These are phyloP conservation scores for Leccinum uliginosum DNA, from an alignment of 768 basidiomycete genomes.

Conservation along the genomic window DNA sequence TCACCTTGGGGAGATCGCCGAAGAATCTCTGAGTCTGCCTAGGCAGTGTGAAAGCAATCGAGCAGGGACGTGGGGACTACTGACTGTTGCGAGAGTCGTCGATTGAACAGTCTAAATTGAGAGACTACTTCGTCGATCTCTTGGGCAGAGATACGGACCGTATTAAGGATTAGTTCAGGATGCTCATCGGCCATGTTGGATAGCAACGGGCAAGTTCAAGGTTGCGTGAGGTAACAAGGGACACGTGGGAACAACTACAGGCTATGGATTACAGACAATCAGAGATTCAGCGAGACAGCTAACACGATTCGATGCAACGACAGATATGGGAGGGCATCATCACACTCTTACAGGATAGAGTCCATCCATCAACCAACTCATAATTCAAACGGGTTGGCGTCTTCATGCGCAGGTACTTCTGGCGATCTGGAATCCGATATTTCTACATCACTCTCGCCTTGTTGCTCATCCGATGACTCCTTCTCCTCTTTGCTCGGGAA, in stretches of 20 bases:
- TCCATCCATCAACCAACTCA: not conserved
- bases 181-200: conserved; percentile 21
- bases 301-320: conserved; percentile 21
- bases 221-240: not conserved
- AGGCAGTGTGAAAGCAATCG: conserved; percentile 7
- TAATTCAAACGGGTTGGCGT: conserved; percentile 67
- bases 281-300: conserved; percentile 29
- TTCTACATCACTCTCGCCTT: conserved; percentile 37
- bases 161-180: conserved; percentile 4
- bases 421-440: conserved; percentile 30
- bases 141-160: conserved; percentile 17
- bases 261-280: conserved; percentile 22
- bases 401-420: conserved; percentile 40
- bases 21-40: conserved; percentile 40
- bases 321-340: conserved; percentile 20
- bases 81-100: conserved; percentile 27
- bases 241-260: conserved; percentile 28
- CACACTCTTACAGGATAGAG: conserved; percentile 25
- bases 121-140: conserved; percentile 30
- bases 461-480: conserved; percentile 31
- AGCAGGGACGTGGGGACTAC: not conserved
- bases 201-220: not conserved
- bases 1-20: conserved; percentile 43
- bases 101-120: conserved; percentile 26
- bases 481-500: conserved; percentile 43